Base-by-base conservation (phyloP, 331 rosid genomes). In the Telfairia occidentalis region DNA sequence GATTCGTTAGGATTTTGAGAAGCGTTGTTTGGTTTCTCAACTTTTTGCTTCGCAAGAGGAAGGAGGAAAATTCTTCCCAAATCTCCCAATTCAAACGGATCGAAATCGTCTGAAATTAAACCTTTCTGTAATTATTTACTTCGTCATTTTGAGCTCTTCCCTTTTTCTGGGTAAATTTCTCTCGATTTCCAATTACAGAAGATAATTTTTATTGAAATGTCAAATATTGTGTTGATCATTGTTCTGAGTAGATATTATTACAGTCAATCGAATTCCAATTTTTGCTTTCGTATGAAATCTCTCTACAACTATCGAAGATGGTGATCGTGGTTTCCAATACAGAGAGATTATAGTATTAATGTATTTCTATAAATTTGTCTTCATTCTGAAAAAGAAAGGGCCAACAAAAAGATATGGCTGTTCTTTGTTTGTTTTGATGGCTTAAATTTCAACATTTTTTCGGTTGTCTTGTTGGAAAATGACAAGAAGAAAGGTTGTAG, bases 1-100 rank as follows among this genome's bases (percentile, higher is more conserved):
- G 97, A 57, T 80, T 91, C 83, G 84, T 89, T 0, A 89, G 81
- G 81, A 19, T 81, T 40, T 81, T 79, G 3, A 94, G 87, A 82
- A 78, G 80, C 34, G 21, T 85, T 34, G 12, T 83, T 77, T 86
- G 90, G 90, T 48, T 89, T 29, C 37, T 55, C 5, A 77, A 78
- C 67, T 35, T 85, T 55, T 83, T 72, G 77, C 46, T 79, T 9
- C 76, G 86, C 28, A 80, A 78, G 45, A 83, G 87, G 83, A 76
- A 77, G 34, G 53, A 55, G 21, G 82, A 19, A 42, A 78, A 30
- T 43, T 80, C 83, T 42, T 29, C 67, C 42, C 77, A 34, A 37
- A 52, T 53, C 23, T 52, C 10, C 53, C 70, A 79, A 52, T 40
- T 55, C 50, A 5, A 13, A 15, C 73, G 48, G 26, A 85, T 79